Evolutionary conservation across 345 rosid species (phyloP), one percentile per base, ranked within the genome.

Genomic region (Salix suchowensis): DNA sequence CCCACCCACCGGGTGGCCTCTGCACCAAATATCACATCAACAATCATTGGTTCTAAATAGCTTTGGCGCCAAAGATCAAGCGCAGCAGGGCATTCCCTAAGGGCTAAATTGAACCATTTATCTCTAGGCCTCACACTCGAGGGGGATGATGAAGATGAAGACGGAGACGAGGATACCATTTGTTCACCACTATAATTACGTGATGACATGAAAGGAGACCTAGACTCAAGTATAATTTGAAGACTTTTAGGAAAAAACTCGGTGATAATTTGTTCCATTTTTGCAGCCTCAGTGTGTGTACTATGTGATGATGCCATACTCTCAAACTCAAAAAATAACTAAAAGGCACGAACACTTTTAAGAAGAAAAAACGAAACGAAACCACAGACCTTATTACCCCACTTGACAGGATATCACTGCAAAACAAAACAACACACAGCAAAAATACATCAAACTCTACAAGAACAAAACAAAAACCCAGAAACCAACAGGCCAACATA

Each of bases 41-140:
- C 92, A 71, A 96, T 85, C 88, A 96, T 77, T 0, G 93, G 94
- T 65, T 92, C 99, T 14, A 86, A 81, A 79, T 85, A 89, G 81
- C 89, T 91, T 80, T 87, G 88, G 7, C 86, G 92, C 71, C 93
- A 93, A 4, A 92, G 86, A 71, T 93, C 98, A 54, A 91, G 84
- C 0, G 96, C 92, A 10, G 89, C 93, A 48, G 98, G 95, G 86
- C 95, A 90, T 65, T 92, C 98, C 86, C 92, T 84, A 9, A 96
- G 96, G 10, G 98, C 98, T 78, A 96, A 81, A 79, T 93, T 92
- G 78, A 96, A 96, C 99, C 98, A 92, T 81, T 88, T 90, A 80
- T 96, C 98, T 28, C 99, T 89, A 4, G 97, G 91, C 79, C 92
- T 86, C 58, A 90, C 92, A 66, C 96, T 89, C 1, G 94, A 89